phyloP scores from a whole-genome alignment of 1,139 yeast species.

The Debaryomyces psychrophilus region DNA sequence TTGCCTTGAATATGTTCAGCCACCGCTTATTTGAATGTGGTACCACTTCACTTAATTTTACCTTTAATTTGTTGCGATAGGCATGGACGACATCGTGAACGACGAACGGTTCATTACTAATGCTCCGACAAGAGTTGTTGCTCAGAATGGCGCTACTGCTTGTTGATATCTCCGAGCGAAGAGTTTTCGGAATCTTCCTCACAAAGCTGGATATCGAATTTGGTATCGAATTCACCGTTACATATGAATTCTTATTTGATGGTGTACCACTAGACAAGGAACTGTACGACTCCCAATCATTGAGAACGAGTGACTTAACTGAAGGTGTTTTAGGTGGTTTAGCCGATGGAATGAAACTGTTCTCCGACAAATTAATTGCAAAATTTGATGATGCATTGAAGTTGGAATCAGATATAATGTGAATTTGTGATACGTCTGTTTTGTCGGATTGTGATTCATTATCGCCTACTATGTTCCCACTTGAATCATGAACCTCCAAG shows the following conservation, averaged over 20 bases:
- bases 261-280: not conserved
- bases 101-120: not conserved
- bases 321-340: conserved; percentile 12
- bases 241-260: not conserved
- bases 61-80: not conserved
- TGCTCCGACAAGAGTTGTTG: not conserved
- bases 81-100: not conserved
- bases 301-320: conserved; percentile 7
- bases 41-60: not conserved
- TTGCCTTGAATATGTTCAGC: not conserved
- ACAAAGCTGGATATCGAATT: conserved; percentile 1
- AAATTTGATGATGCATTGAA: not conserved
- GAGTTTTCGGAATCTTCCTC: not conserved
- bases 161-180: not conserved
- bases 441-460: not conserved
- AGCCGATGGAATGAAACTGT: conserved; percentile 7
- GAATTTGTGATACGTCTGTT: conserved; percentile 8
- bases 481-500: conserved; percentile 13
- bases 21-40: not conserved
- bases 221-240: not conserved
- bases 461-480: conserved; percentile 1
- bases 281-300: conserved; percentile 2
- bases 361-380: conserved; percentile 1
- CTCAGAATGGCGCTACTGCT: not conserved
- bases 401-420: not conserved